Evolutionary conservation across 225 moss, liverwort and hornwort species (phyloP).

Genomic region (Bryoerythrophyllum caledonicum): DNA sequence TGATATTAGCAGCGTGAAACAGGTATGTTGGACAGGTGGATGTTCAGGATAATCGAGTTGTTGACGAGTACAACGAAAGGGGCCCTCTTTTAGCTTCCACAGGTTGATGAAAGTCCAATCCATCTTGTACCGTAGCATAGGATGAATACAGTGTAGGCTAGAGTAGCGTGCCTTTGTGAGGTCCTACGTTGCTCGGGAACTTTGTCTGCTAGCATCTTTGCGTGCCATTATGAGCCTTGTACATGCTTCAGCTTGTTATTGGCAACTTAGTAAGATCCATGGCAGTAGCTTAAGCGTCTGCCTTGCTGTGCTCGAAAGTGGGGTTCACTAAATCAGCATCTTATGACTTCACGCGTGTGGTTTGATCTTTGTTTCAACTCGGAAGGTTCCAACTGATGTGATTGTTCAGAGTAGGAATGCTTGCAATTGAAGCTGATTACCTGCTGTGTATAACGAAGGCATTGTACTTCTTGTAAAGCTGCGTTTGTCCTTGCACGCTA

Average conservation of each 20-base stretch:
- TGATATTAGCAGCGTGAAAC: conserved; percentile 28
- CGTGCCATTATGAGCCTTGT: conserved; percentile 38
- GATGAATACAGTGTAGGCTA: conserved; percentile 34
- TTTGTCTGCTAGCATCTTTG: conserved; percentile 23
- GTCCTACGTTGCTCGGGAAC: conserved; percentile 14
- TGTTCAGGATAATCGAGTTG: conserved; percentile 72
- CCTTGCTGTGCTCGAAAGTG: conserved; percentile 15
- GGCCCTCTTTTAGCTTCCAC: conserved; percentile 41
- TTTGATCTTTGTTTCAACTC: conserved; percentile 5
- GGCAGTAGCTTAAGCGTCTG: conserved; percentile 29
- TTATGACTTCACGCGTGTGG: conserved; percentile 10
- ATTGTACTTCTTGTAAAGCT: conserved; percentile 8
- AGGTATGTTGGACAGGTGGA: conserved; percentile 98
- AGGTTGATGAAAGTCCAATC: conserved; percentile 21
- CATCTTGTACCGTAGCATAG: conserved; percentile 38
- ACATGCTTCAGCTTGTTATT: conserved; percentile 39
- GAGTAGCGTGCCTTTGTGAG: conserved; percentile 29
- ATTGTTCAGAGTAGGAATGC: conserved; percentile 12
- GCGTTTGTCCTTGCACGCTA: conserved; percentile 2
- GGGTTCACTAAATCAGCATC: conserved; percentile 14
- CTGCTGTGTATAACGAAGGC: not conserved
- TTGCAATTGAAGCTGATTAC: conserved; percentile 3
- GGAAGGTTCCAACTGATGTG: not conserved
- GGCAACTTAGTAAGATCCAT: conserved; percentile 26
- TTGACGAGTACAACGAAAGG: conserved; percentile 44